phyloP scores from a whole-genome alignment of 2,329 filamentous ascomycete genomes.

The Trichophyton simii region DNA sequence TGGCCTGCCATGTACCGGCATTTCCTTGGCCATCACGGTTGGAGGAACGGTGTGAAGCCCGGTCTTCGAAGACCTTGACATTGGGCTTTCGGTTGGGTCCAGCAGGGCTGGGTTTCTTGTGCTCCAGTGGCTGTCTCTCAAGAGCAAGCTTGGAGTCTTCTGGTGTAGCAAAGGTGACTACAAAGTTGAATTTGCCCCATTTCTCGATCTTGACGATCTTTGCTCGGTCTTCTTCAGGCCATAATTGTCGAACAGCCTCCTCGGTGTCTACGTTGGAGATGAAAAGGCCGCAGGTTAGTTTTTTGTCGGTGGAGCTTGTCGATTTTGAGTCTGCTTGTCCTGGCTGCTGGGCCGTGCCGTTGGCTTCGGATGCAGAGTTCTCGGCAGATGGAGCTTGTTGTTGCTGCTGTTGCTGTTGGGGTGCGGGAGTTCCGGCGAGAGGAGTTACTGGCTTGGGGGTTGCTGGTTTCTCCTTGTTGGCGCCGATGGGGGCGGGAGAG shows the following conservation, averaged over 20 bases:
- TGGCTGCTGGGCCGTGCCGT: slow-evolving; percentile 40
- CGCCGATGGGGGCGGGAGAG: slow-evolving; percentile 32
- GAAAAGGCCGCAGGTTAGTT: slow-evolving; percentile 73
- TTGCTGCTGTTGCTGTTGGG: background rate
- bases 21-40: slow-evolving; percentile 26
- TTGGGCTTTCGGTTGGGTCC: slow-evolving; percentile 67
- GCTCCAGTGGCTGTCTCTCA: slow-evolving; percentile 58
- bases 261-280: slow-evolving; percentile 75
- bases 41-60: slow-evolving; percentile 37
- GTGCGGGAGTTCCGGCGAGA: slow-evolving; percentile 17
- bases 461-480: slow-evolving; percentile 39
- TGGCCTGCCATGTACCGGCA: slow-evolving; percentile 44
- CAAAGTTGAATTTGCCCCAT: slow-evolving; percentile 58
- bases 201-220: slow-evolving; percentile 66
- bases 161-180: slow-evolving; percentile 67
- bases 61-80: slow-evolving; percentile 70
- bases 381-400: slow-evolving; percentile 13
- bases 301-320: slow-evolving; percentile 37
- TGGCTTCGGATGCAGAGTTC: slow-evolving; percentile 34
- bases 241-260: slow-evolving; percentile 69
- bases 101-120: slow-evolving; percentile 55
- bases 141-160: slow-evolving; percentile 75
- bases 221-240: slow-evolving; percentile 66
- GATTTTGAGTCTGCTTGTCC: slow-evolving; percentile 41
- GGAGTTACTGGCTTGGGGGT: slow-evolving; percentile 33